Evolutionary conservation across 441 rosid genomes (phyloP).

Genomic region (Arabidopsis hybrid): DNA sequence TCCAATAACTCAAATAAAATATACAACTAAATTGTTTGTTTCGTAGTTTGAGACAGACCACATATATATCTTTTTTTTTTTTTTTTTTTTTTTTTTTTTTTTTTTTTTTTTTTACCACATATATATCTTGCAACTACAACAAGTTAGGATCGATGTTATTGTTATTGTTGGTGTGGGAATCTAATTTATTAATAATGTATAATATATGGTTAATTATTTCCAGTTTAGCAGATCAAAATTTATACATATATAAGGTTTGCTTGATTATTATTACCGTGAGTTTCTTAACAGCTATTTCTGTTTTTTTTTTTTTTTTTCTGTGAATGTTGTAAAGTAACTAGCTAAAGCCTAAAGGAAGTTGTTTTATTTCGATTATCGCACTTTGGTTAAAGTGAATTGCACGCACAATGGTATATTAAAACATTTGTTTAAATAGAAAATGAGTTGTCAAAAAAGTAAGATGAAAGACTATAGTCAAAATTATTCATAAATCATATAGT

Average conservation of each 20-base stretch:
- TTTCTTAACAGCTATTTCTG: background rate
- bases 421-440: background rate
- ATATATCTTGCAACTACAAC: slow-evolving; percentile 31
- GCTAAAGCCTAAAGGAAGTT: slow-evolving; percentile 7
- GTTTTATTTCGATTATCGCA: background rate
- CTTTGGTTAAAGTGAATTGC: background rate
- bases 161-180: slow-evolving; percentile 38
- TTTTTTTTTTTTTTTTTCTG: background rate
- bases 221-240: background rate
- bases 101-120: too few relatives aligned
- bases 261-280: background rate
- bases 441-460: background rate
- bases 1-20: slow-evolving; percentile 33
- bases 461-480: background rate
- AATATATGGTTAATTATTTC: slow-evolving; percentile 5
- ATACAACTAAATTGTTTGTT: slow-evolving; percentile 35
- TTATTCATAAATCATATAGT: too few relatives aligned
- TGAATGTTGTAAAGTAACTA: background rate
- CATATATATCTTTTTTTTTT: too few relatives aligned
- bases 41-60: slow-evolving; percentile 45
- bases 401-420: background rate
- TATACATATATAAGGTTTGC: background rate
- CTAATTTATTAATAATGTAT: background rate
- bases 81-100: too few relatives aligned
- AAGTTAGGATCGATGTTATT: slow-evolving; percentile 39